These are phyloP conservation scores for Coemansia sp. DNA, from an alignment of 192 early-diverging fungal genomes.

Conservation along the genomic window DNA sequence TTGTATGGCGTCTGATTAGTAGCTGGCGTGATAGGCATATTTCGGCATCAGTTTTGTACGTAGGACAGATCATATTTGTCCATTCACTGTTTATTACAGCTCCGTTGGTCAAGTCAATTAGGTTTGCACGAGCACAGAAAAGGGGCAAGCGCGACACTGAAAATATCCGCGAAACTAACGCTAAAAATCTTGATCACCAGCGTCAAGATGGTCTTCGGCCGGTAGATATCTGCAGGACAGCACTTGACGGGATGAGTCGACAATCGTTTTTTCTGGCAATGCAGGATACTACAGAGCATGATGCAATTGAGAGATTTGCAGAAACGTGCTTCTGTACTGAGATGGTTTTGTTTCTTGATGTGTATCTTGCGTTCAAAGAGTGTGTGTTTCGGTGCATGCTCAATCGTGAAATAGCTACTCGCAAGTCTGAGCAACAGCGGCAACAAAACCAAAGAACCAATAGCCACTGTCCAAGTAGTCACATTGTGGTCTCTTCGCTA, in stretches of 20 bases:
- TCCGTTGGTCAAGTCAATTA: slow-evolving; percentile 21
- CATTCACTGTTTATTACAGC: slow-evolving; percentile 17
- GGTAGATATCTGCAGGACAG: background rate
- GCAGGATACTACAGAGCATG: slow-evolving; percentile 17
- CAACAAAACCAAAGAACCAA: no score
- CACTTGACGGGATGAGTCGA: slow-evolving; percentile 2
- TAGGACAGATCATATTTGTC: slow-evolving; percentile 19
- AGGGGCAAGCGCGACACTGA: background rate
- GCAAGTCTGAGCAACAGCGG: no score
- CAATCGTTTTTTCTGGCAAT: slow-evolving; percentile 21
- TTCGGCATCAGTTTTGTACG: slow-evolving; percentile 14
- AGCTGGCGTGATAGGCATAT: slow-evolving; percentile 9
- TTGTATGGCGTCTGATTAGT: slow-evolving; percentile 26
- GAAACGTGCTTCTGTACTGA: slow-evolving; percentile 32
- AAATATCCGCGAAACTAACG: background rate
- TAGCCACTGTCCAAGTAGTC: background rate
- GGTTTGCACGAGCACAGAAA: slow-evolving; percentile 10
- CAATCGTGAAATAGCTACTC: background rate
- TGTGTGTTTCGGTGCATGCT: slow-evolving; percentile 14
- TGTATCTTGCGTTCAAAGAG: slow-evolving; percentile 32
- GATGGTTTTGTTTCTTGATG: slow-evolving; percentile 36
- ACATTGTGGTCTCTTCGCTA: background rate
- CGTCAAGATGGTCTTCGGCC: no score
- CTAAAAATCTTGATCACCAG: no score
- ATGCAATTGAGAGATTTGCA: slow-evolving; percentile 21